Percentiles rank a stretch among this genome's conserved stretches.
Conservation (phyloP, 257 asterid genomes). For the Solanum sparsipilum region DNA sequence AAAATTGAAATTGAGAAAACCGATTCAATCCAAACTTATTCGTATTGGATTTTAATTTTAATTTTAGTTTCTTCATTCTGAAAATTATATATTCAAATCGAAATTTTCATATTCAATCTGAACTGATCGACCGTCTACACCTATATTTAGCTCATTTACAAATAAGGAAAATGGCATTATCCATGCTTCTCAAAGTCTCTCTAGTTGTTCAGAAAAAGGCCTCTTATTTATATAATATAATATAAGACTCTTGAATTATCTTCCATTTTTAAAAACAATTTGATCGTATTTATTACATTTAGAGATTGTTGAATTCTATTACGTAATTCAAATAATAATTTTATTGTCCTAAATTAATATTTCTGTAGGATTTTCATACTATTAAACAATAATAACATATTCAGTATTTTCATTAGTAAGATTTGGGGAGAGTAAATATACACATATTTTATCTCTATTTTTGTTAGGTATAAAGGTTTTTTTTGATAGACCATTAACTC, state of each 20-base stretch:
- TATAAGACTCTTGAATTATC: background rate
- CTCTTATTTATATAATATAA: background rate
- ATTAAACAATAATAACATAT: no score
- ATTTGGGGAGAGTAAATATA: accelerated
- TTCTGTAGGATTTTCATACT: no score
- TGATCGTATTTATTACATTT: background rate
- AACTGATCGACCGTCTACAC: no score
- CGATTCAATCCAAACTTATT: no score
- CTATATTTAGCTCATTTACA: background rate
- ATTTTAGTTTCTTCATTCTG: no score
- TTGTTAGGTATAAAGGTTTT: no score
- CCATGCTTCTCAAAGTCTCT: background rate
- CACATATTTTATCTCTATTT: no score
- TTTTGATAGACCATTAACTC: background rate
- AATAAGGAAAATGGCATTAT: background rate
- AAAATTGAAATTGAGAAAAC: no score
- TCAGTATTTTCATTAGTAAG: background rate
- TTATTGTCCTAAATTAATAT: background rate
- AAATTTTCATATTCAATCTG: no score
- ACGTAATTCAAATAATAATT: background rate
- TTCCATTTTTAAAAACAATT: background rate
- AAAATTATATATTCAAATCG: no score
- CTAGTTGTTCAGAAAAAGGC: background rate
- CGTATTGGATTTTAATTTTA: background rate
- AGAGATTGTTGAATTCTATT: no score